Percentiles rank a stretch among this genome's conserved stretches.
phyloP scores from a whole-genome alignment of 495 filamentous ascomycete species.

The Endocarpon pusillum region DNA sequence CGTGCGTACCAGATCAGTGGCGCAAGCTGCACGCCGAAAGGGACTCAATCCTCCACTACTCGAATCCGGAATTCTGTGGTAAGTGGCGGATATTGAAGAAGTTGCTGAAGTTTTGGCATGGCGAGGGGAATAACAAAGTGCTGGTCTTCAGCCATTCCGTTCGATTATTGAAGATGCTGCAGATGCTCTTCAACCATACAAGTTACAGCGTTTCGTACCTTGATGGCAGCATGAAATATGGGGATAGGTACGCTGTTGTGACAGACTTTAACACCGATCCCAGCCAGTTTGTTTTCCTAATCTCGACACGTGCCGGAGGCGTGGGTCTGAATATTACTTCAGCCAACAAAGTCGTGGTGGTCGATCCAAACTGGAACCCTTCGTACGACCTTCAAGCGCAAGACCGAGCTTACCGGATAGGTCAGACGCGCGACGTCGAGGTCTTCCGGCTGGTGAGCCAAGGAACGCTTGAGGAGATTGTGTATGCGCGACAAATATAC shows the following conservation, averaged over 20 bases:
- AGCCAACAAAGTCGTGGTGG: constrained; percentile 94
- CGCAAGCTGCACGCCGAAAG: constrained; percentile 53
- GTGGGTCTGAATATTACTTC: constrained; percentile 89
- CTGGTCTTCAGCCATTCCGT: constrained; percentile 87
- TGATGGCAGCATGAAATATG: constrained; percentile 73
- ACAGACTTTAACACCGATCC: constrained; percentile 88
- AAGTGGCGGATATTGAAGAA: constrained; percentile 92
- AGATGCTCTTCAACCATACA: constrained; percentile 72
- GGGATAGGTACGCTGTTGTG: constrained; percentile 60
- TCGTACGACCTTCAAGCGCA: constrained; percentile 88
- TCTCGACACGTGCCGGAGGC: constrained; percentile 84
- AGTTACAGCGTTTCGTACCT: constrained; percentile 86
- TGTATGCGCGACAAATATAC: constrained; percentile 94
- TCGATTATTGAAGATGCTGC: constrained; percentile 67
- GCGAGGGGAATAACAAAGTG: constrained; percentile 82
- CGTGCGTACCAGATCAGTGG: constrained; percentile 63
- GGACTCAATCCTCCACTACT: constrained; percentile 65
- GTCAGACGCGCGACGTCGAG: constrained; percentile 83
- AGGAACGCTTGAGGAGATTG: constrained; percentile 93
- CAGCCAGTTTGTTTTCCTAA: constrained; percentile 82
- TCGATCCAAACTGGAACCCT: constrained; percentile 97
- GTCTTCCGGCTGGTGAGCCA: constrained; percentile 88
- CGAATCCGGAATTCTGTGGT: constrained; percentile 85
- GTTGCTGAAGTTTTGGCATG: constrained; percentile 76
- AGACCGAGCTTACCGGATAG: constrained; percentile 91